Evolutionary conservation across 2,329 filamentous ascomycete species (phyloP), one percentile per base, ranked within the genome.

Genomic region (Ophiostoma sp.): DNA sequence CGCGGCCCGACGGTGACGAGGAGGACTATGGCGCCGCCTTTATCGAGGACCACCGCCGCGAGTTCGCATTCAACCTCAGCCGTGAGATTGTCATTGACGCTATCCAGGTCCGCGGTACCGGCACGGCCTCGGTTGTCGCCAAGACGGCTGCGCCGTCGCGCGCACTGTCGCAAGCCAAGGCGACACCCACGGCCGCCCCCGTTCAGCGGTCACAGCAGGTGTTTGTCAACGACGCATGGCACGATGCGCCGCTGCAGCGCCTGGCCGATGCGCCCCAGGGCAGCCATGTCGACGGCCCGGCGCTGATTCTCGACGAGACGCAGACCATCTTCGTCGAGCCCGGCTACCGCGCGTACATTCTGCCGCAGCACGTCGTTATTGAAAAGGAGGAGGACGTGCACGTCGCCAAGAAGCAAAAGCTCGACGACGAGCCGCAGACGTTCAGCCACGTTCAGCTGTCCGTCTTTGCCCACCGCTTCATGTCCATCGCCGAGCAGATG

Each of bases 271-370:
- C 97, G 11, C 80, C 83, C 1, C 83, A 90, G 6, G 92, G 93
- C 2, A 88, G 93, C 71, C 86, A 88, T 31, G 82, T 96, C 69
- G 82, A 84, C 67, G 93, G 94, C 0, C 93, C 94, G 0, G 93
- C 93, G 0, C 92, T 97, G 79, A 85, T 97, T 71, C 92, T 92
- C 3, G 94, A 94, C 76, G 90, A 90, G 7, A 94, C 91, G 0
- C 94, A 97, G 79, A 98, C 94, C 0, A 95, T 98, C 72, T 91
- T 97, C 0, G 88, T 97, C 1, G 91, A 91, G 0, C 94, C 94
- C 0, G 86, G 86, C 36, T 87, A 92, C 1, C 87, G 87, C 23
- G 94, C 93, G 0, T 80, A 93, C 35, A 83, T 96, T 27, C 88
- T 96, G n/a, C 85, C 92, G 72, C 96, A 92, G 0, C 94, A 97